Evolutionary conservation across 1,284 basidiomycete species (phyloP).

Genomic region (Cutaneotrichosporon sp.): DNA sequence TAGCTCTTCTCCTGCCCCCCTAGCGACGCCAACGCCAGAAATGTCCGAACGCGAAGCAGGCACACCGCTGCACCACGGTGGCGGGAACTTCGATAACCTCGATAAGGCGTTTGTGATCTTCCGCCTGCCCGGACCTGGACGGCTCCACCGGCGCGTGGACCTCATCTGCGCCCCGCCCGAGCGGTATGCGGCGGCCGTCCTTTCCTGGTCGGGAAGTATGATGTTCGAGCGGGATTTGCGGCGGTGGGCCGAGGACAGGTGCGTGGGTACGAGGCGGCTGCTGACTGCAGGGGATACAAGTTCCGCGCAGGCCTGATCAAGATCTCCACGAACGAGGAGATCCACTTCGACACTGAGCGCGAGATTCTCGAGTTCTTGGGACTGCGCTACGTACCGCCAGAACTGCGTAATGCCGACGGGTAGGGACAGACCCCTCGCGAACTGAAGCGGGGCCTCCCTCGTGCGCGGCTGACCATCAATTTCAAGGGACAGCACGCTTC

Average conservation of each 20-base stretch:
- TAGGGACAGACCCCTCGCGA: too few species aligned
- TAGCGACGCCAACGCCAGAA: slow-evolving; percentile 18
- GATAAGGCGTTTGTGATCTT: slow-evolving; percentile 47
- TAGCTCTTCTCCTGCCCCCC: not conserved
- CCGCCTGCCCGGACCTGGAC: slow-evolving; percentile 23
- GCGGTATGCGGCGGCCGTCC: slow-evolving; percentile 43
- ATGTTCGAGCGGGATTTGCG: slow-evolving; percentile 50
- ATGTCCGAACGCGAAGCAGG: slow-evolving; percentile 23
- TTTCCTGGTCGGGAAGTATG: slow-evolving; percentile 49
- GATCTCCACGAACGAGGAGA: slow-evolving; percentile 34
- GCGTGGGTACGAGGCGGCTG: not conserved
- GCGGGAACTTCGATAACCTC: slow-evolving; percentile 48
- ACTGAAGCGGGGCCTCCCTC: too few species aligned
- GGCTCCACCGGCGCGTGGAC: slow-evolving; percentile 43
- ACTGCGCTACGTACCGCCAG: slow-evolving; percentile 41
- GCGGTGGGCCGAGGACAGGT: slow-evolving; percentile 36
- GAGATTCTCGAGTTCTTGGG: slow-evolving; percentile 43
- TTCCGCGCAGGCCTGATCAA: slow-evolving; percentile 42
- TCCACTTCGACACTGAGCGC: slow-evolving; percentile 41
- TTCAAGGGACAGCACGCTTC: too few species aligned
- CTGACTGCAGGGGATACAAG: slow-evolving; percentile 33
- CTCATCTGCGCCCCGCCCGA: slow-evolving; percentile 42
- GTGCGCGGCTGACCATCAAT: too few species aligned
- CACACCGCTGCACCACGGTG: slow-evolving; percentile 29
- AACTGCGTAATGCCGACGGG: slow-evolving; percentile 47